phyloP scores from a whole-genome alignment of 2,329 filamentous ascomycete species.

The Ophiostoma piceae region DNA sequence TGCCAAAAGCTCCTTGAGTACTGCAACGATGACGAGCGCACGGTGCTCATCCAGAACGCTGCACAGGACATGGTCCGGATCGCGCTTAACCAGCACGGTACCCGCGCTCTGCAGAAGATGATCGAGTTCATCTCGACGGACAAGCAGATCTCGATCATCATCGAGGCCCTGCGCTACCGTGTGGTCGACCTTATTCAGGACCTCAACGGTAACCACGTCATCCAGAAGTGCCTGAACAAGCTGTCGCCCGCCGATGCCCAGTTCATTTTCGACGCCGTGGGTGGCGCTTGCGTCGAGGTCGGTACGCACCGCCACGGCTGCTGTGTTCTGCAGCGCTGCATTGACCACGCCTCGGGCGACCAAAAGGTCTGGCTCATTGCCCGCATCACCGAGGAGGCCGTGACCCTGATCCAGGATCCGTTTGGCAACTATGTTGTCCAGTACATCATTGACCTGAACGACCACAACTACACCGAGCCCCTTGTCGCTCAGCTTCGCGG shows the following conservation, averaged over 20 bases:
- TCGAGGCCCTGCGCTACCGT: slow-evolving; percentile 71
- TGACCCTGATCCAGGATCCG: slow-evolving; percentile 85
- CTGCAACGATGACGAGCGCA: slow-evolving; percentile 92
- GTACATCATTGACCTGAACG: slow-evolving; percentile 93
- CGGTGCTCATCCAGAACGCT: slow-evolving; percentile 84
- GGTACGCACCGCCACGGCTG: slow-evolving; percentile 97
- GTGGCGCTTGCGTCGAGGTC: slow-evolving; percentile 77
- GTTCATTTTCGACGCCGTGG: slow-evolving; percentile 96
- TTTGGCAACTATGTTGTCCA: slow-evolving; percentile 99
- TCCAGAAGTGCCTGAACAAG: slow-evolving; percentile 98
- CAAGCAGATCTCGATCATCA: slow-evolving; percentile 82
- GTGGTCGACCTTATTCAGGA: slow-evolving; percentile 96
- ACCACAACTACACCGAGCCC: slow-evolving; percentile 81
- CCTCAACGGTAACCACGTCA: slow-evolving; percentile 96
- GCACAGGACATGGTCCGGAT: slow-evolving; percentile 84
- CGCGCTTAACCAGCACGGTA: slow-evolving; percentile 94
- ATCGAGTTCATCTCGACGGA: slow-evolving; percentile 90
- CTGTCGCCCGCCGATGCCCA: slow-evolving; percentile 77
- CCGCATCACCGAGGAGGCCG: slow-evolving; percentile 84
- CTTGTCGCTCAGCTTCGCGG: slow-evolving; percentile 76
- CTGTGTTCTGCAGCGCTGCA: slow-evolving; percentile 95
- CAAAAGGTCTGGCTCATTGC: slow-evolving; percentile 84
- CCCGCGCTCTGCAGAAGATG: slow-evolving; percentile 97
- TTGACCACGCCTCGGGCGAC: slow-evolving; percentile 86
- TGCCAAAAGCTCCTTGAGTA: slow-evolving; percentile 97